phyloP scores from a whole-genome alignment of 1,284 basidiomycete genomes.

The Tilletia walkeri region DNA sequence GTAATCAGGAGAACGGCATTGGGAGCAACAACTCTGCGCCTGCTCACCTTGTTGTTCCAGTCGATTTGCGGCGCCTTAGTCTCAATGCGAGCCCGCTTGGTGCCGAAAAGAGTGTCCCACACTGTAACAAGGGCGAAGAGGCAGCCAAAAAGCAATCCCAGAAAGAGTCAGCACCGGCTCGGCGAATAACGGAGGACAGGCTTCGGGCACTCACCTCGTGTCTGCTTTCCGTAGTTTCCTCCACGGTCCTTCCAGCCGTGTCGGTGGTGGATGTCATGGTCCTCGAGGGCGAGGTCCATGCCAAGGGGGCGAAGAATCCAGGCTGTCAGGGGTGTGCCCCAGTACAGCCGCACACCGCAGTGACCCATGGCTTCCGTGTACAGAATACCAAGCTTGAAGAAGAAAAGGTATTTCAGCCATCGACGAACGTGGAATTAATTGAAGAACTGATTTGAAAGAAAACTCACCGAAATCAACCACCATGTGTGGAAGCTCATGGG shows the following conservation, averaged over 20 bases:
- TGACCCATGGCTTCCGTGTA: slow-evolving; percentile 49
- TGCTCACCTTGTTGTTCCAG: slow-evolving; percentile 18
- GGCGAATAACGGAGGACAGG: no score
- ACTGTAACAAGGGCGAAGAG: neutral
- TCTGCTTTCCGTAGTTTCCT: slow-evolving; percentile 18
- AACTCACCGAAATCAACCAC: slow-evolving; percentile 6
- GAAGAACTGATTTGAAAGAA: neutral
- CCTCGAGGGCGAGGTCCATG: slow-evolving; percentile 19
- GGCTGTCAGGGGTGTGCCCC: slow-evolving; percentile 31
- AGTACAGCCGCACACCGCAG: slow-evolving; percentile 44
- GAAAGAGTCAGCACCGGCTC: no score
- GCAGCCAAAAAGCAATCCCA: no score
- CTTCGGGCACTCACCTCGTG: neutral
- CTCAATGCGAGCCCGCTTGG: slow-evolving; percentile 1
- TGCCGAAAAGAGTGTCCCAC: slow-evolving; percentile 18
- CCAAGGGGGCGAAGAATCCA: slow-evolving; percentile 17
- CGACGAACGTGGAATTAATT: neutral
- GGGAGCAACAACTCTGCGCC: no score
- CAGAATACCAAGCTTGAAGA: slow-evolving; percentile 37
- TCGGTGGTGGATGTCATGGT: slow-evolving; percentile 21
- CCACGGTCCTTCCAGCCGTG: slow-evolving; percentile 2
- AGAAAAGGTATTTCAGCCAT: neutral
- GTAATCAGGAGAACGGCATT: no score
- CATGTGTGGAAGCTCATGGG: slow-evolving; percentile 8
- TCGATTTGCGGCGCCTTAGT: neutral